A percentile compares a stretch with the other conserved stretches of the same genome.
Conservation (phyloP, 2,329 filamentous ascomycete genomes). For the Dendryphion nanum region DNA sequence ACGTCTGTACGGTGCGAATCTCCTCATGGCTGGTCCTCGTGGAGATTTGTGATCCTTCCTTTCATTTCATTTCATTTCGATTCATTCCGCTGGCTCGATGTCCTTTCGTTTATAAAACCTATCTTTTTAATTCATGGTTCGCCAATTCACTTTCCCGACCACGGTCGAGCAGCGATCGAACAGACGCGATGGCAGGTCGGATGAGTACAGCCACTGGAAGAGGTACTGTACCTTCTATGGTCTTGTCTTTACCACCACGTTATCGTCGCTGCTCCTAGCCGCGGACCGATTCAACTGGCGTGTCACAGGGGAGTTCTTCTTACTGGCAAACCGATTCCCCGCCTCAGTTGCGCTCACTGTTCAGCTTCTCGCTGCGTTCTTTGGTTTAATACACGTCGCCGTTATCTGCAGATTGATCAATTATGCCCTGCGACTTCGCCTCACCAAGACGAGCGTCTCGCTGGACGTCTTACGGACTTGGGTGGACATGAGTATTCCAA, state of each 20-base stretch:
- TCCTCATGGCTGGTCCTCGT: slow-evolving; percentile 4
- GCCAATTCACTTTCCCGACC: slow-evolving; percentile 14
- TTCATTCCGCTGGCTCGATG: neutral
- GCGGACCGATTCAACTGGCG: slow-evolving; percentile 21
- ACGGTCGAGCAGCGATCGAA: slow-evolving; percentile 9
- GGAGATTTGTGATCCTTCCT: slow-evolving; percentile 1
- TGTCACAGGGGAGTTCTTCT: slow-evolving; percentile 18
- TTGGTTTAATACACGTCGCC: slow-evolving; percentile 27
- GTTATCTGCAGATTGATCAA: slow-evolving; percentile 29
- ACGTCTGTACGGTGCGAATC: too few species aligned
- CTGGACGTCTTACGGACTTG: slow-evolving; percentile 26
- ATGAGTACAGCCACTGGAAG: slow-evolving; percentile 21
- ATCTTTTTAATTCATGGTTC: neutral
- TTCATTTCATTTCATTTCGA: neutral
- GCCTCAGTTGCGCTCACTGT: slow-evolving; percentile 23
- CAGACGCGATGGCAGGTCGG: slow-evolving; percentile 12
- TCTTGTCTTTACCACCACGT: slow-evolving; percentile 20
- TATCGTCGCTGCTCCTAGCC: slow-evolving; percentile 16
- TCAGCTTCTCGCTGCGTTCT: slow-evolving; percentile 24
- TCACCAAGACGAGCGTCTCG: slow-evolving; percentile 21
- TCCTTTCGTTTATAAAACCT: neutral
- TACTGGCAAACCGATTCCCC: slow-evolving; percentile 18
- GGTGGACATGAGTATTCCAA: slow-evolving; percentile 24
- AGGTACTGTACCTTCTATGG: slow-evolving; percentile 28
- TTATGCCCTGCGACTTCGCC: slow-evolving; percentile 23